A percentile compares a stretch with the other conserved stretches of the same genome.
phyloP scores from a whole-genome alignment of 495 filamentous ascomycete species.

The Aspergillus cavernicola region DNA sequence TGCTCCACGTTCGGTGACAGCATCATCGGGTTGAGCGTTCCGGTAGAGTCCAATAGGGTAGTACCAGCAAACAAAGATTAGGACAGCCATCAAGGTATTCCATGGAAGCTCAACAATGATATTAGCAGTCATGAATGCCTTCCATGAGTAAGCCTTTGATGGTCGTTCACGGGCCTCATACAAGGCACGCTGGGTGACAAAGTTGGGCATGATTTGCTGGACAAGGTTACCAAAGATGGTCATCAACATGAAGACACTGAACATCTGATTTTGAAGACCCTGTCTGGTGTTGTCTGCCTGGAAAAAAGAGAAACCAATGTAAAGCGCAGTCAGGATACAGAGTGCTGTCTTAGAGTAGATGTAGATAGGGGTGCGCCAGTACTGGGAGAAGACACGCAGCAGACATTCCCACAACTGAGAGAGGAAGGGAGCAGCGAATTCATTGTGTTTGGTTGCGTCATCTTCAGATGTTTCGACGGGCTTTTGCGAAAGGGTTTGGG shows the following conservation, averaged over 20 bases:
- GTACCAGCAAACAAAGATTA: slow-evolving; percentile 66
- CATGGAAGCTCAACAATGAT: slow-evolving; percentile 75
- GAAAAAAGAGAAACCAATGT: slow-evolving; percentile 93
- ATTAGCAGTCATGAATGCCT: slow-evolving; percentile 64
- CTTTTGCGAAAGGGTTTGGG: slow-evolving; percentile 52
- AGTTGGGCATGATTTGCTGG: slow-evolving; percentile 76
- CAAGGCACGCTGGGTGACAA: slow-evolving; percentile 60
- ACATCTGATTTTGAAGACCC: slow-evolving; percentile 89
- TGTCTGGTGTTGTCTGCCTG: slow-evolving; percentile 66
- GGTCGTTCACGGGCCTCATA: slow-evolving; percentile 72
- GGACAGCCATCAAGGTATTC: slow-evolving; percentile 59
- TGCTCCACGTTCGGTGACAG: slow-evolving; percentile 49
- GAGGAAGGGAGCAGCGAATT: slow-evolving; percentile 54
- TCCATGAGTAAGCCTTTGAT: slow-evolving; percentile 72
- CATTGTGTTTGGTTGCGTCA: slow-evolving; percentile 34
- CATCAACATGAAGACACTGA: slow-evolving; percentile 83
- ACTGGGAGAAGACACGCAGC: slow-evolving; percentile 51
- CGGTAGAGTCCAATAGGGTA: slow-evolving; percentile 63
- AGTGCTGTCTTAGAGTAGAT: slow-evolving; percentile 57
- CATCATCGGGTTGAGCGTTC: slow-evolving; percentile 43
- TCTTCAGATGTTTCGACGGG: slow-evolving; percentile 28
- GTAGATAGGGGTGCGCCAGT: slow-evolving; percentile 60
- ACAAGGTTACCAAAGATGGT: slow-evolving; percentile 78
- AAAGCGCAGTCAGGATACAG: slow-evolving; percentile 53
- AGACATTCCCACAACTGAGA: slow-evolving; percentile 51